Conservation (phyloP, 257 asterid genomes). For the Solanum lycopersicoides region DNA sequence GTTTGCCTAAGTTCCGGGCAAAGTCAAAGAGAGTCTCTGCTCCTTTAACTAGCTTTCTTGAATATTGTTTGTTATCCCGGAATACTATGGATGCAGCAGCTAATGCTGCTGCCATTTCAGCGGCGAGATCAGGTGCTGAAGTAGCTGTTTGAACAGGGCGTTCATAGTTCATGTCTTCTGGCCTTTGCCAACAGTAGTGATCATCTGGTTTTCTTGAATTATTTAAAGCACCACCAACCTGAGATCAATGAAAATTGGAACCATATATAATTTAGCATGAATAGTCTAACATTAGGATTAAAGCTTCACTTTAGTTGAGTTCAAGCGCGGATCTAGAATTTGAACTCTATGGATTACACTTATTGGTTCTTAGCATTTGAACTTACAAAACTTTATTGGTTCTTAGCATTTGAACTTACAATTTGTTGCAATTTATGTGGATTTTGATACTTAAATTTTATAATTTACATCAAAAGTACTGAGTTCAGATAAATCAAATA, state of each 20-base stretch:
- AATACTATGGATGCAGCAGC: conserved; percentile 89
- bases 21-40: conserved; percentile 49
- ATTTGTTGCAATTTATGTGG: background rate
- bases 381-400: background rate
- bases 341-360: background rate
- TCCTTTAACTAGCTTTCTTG: conserved; percentile 36
- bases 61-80: conserved; percentile 38
- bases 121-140: conserved; percentile 69
- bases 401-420: background rate
- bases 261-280: background rate
- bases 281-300: background rate
- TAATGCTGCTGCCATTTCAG: conserved; percentile 79
- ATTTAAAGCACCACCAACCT: conserved; percentile 67
- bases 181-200: conserved; percentile 81
- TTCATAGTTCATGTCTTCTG: conserved; percentile 74
- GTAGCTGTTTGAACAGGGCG: conserved; percentile 34
- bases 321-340: background rate
- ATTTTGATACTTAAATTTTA: accelerated
- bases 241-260: background rate
- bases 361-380: background rate
- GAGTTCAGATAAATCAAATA: background rate
- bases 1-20: conserved; percentile 33
- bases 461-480: background rate
- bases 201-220: conserved; percentile 70
- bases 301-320: background rate